Percentiles rank a stretch among this genome's conserved stretches.
These are phyloP conservation scores for Suillus cothurnatus DNA, from an alignment of 768 basidiomycete species.

Conservation along the genomic window DNA sequence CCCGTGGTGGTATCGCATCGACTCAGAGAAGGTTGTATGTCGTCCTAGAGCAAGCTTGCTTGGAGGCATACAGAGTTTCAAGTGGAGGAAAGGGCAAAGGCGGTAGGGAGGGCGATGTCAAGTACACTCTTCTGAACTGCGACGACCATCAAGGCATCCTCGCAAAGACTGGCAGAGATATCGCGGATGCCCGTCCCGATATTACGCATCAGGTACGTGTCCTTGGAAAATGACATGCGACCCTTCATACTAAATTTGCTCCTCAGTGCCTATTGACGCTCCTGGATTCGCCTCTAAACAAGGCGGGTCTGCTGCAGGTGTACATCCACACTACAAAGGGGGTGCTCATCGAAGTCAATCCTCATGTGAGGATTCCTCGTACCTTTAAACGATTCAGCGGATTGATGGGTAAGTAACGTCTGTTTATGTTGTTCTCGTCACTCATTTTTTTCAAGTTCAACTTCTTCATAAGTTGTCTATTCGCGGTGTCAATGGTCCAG, in stretches of 20 bases:
- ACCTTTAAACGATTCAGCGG: conserved; percentile 99
- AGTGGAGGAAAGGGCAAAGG: conserved; percentile 54
- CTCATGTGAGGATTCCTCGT: conserved; percentile 94
- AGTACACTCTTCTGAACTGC: conserved; percentile 96
- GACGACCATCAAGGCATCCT: conserved; percentile 99
- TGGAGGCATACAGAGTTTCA: conserved; percentile 91
- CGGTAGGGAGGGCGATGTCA: conserved; percentile 73
- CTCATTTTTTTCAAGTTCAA: conserved; percentile 65
- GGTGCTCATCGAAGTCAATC: conserved; percentile 97
- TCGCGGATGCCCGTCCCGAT: conserved; percentile 98
- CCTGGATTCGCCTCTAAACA: conserved; percentile 97
- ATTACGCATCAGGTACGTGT: conserved; percentile 92
- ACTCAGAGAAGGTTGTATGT: conserved; percentile 79
- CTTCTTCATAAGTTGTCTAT: conserved; percentile 95
- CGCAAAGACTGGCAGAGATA: conserved; percentile 96
- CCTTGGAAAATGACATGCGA: background rate
- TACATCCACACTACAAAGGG: conserved; percentile 98
- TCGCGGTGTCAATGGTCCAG: conserved; percentile 93
- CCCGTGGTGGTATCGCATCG: conserved; percentile 53
- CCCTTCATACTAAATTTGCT: conserved; percentile 11
- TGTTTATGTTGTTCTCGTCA: background rate
- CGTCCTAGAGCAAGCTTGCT: conserved; percentile 89
- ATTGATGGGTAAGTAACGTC: conserved; percentile 79
- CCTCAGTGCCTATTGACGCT: conserved; percentile 94
- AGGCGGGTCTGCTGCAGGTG: conserved; percentile 93